phyloP scores from a whole-genome alignment of 352 stramenopile species.

The Globisporangium viniferum region DNA sequence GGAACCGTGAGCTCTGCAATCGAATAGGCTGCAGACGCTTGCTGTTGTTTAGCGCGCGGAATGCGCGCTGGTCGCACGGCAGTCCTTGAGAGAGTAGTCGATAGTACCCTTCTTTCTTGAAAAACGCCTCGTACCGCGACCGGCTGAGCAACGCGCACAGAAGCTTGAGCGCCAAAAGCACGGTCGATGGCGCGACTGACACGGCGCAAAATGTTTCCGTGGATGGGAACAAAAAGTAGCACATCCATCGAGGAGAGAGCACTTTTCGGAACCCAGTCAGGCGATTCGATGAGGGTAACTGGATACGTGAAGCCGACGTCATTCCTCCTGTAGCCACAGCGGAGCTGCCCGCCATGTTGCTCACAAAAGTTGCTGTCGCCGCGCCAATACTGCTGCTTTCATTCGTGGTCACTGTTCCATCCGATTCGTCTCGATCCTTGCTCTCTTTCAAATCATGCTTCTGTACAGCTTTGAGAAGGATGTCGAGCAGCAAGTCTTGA shows the following conservation, averaged over 20 bases:
- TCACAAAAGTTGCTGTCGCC: slow-evolving; percentile 4
- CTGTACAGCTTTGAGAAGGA: slow-evolving; percentile 62
- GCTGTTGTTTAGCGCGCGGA: neutral
- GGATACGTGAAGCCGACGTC: slow-evolving; percentile 31
- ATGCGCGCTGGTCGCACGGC: slow-evolving; percentile 33
- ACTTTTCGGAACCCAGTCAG: slow-evolving; percentile 61
- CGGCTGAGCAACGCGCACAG: slow-evolving; percentile 44
- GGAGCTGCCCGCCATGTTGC: slow-evolving; percentile 6
- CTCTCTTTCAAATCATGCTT: slow-evolving; percentile 73
- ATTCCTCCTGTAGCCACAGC: neutral
- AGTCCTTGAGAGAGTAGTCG: slow-evolving; percentile 57
- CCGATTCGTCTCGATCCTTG: slow-evolving; percentile 41
- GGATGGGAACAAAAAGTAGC: slow-evolving; percentile 55
- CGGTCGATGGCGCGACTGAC: slow-evolving; percentile 38
- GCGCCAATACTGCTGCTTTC: slow-evolving; percentile 10
- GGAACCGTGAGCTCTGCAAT: slow-evolving; percentile 24
- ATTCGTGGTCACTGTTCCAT: slow-evolving; percentile 16
- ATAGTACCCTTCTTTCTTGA: slow-evolving; percentile 72
- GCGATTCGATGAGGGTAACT: slow-evolving; percentile 37
- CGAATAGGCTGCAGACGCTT: too few relatives aligned
- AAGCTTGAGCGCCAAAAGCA: slow-evolving; percentile 51
- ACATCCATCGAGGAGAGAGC: slow-evolving; percentile 59
- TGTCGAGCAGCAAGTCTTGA: slow-evolving; percentile 60
- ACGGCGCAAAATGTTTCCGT: slow-evolving; percentile 13
- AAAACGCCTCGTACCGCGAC: slow-evolving; percentile 47